Base-by-base conservation (phyloP, 768 basidiomycete species). In the Russula abietina region DNA sequence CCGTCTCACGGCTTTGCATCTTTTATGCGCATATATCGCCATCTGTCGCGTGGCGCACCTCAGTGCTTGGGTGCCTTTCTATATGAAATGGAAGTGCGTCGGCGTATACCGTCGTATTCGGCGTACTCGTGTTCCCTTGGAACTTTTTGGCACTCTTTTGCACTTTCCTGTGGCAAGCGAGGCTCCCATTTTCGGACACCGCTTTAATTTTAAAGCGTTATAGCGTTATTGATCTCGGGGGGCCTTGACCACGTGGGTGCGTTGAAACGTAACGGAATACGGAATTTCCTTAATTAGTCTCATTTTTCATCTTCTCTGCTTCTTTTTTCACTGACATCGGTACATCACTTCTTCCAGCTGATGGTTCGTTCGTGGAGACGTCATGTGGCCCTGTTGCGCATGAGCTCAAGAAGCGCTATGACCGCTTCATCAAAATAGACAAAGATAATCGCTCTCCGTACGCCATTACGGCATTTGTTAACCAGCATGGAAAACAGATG, bases 341-440 rank as follows among this genome's bases (percentile, higher is more conserved):
- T 55, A 24, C 60, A 30, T 43, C 51, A 28, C 48, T 51, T 26
- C 55, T 30, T 30, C 28, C 28, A 82, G 90, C 81, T 68, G 88
- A 93, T 70, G 84, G 83, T 60, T 87, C 79, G 48, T 93, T 87
- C 71, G 83, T 92, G 24, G 91, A 93, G 70, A 92, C 89, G 2
- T 82, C 89, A 6, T 89, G 86, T 56, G 89, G 85, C 2, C 78
- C 80, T 16, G 89, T 87, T 32, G 90, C 90, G 14, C 82, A 83
- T 45, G 88, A 89, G 68, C 77, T 93, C 59, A 93, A 93, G 79
- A 79, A 80, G 69, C 79, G 82, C 32, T 89, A 87, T 69, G 91
- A 93, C 71, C 81, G 84, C 55, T 75, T 80, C 48, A 72, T 84
- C 39, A 86, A 89, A 14, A 87, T 92, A 33, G 80, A 83, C 17